A percentile compares a stretch with the other conserved stretches of the same genome.
phyloP scores from a whole-genome alignment of 169 alveolate species.

The Amoebophrya sp. region DNA sequence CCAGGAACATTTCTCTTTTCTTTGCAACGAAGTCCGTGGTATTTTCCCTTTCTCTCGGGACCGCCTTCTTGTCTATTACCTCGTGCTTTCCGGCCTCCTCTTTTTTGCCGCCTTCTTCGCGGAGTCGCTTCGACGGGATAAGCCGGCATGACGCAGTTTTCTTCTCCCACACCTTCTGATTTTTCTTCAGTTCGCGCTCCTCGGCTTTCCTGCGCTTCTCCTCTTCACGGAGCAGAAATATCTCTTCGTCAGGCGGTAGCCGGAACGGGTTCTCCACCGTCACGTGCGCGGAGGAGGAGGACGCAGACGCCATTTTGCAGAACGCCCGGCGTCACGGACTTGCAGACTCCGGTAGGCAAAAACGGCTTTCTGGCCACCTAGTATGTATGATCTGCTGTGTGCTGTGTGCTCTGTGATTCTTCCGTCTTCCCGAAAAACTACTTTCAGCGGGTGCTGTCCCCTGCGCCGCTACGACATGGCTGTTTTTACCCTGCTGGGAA shows the following conservation, averaged over 20 bases:
- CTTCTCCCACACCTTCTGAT: conserved; percentile 49
- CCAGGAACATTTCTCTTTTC: conserved; percentile 56
- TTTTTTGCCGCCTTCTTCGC: background rate
- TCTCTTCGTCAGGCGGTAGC: conserved; percentile 48
- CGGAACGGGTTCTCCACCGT: conserved; percentile 46
- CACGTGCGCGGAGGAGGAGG: background rate
- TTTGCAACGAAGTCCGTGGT: conserved; percentile 50
- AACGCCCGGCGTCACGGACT: no score
- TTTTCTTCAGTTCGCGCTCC: conserved; percentile 40
- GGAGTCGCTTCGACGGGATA: background rate
- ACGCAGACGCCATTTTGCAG: no score
- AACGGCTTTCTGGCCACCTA: no score
- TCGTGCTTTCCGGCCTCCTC: background rate
- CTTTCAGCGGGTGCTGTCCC: no score
- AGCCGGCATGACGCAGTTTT: conserved; percentile 28
- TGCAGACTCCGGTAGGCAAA: no score
- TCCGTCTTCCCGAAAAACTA: no score
- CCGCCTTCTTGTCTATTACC: background rate
- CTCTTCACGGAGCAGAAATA: conserved; percentile 45
- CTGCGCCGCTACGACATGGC: no score
- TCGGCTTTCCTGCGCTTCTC: conserved; percentile 41
- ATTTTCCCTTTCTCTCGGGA: conserved; percentile 36
- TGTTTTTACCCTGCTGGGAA: no score
- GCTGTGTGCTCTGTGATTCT: no score
- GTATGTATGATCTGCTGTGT: no score